Evolutionary conservation across 805 yeast species (phyloP).

Genomic region (Sugiyamaella chiloensis): DNA sequence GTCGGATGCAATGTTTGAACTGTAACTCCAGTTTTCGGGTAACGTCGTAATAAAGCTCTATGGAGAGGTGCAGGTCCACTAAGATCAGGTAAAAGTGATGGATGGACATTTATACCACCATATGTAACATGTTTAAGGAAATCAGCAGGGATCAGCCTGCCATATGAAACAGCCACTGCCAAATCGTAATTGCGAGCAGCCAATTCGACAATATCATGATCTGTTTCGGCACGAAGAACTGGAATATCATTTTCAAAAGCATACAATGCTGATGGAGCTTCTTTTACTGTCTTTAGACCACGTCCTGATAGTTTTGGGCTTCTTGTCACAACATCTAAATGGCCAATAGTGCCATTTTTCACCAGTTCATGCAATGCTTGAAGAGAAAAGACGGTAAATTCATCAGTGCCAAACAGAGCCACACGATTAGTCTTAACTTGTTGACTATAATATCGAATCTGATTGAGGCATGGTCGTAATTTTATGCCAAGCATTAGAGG

Average conservation of each 20-base stretch:
- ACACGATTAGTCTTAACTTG: too few species aligned
- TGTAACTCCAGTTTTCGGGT: conserved; percentile 71
- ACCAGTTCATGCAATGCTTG: conserved; percentile 34
- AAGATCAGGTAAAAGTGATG: conserved; percentile 75
- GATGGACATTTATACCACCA: conserved; percentile 90
- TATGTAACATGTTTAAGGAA: conserved; percentile 48
- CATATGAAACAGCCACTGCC: conserved; percentile 91
- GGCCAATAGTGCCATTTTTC: conserved; percentile 23
- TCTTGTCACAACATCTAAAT: conserved; percentile 61
- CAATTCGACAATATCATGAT: conserved; percentile 21
- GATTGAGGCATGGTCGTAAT: too few species aligned
- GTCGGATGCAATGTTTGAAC: conserved; percentile 88
- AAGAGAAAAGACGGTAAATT: conserved; percentile 59
- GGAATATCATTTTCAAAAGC: conserved; percentile 17
- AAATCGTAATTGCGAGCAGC: conserved; percentile 45
- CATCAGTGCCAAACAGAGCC: conserved; percentile 78
- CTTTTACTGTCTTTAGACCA: conserved; percentile 43
- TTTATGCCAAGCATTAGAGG: too few species aligned
- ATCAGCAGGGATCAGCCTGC: conserved; percentile 66
- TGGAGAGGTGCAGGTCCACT: conserved; percentile 93
- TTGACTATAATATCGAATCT: too few species aligned
- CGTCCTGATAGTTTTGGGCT: conserved; percentile 65
- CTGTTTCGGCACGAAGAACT: conserved; percentile 23
- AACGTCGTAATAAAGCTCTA: conserved; percentile 64
- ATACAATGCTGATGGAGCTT: conserved; percentile 43